Percentiles rank a stretch among this genome's conserved stretches.
Evolutionary conservation across 2,329 filamentous ascomycete genomes (phyloP).

Genomic region (Aspergillus brasiliensis): DNA sequence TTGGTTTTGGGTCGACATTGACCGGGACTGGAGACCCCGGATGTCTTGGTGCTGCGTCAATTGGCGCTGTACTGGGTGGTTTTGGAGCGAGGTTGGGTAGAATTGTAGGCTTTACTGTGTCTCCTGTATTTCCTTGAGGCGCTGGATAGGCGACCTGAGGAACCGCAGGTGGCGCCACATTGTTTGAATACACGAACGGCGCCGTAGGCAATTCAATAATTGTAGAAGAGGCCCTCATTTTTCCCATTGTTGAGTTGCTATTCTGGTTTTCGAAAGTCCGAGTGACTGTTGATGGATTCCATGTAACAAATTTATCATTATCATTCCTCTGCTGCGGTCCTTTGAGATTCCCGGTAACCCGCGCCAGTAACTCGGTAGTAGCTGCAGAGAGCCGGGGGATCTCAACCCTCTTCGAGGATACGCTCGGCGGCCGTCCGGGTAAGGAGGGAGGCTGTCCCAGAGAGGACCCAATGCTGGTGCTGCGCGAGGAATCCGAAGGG

Average conservation of each 20-base stretch:
- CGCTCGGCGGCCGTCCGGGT: constrained; percentile 12
- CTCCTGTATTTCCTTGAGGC: constrained; percentile 6
- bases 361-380: constrained; percentile 30
- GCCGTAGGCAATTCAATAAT: constrained; percentile 28
- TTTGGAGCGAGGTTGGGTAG: constrained; percentile 19
- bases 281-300: constrained; percentile 12
- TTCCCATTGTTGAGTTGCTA: constrained; percentile 5
- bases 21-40: not conserved
- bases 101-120: constrained; percentile 3
- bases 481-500: constrained; percentile 15
- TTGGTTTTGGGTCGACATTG: not conserved
- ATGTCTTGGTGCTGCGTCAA: not conserved
- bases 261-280: constrained; percentile 8
- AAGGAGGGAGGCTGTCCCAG: constrained; percentile 10
- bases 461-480: constrained; percentile 14
- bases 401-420: constrained; percentile 17
- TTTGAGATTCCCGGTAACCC: constrained; percentile 24
- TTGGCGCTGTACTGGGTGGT: constrained; percentile 8
- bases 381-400: constrained; percentile 30
- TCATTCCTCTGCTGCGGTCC: constrained; percentile 19
- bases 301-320: constrained; percentile 15
- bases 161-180: constrained; percentile 15
- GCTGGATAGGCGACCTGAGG: constrained; percentile 3
- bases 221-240: constrained; percentile 29
- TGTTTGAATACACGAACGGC: constrained; percentile 23